Conservation (phyloP, 371 early-diverging fungal species). For the Syncephalastrum racemosum region DNA sequence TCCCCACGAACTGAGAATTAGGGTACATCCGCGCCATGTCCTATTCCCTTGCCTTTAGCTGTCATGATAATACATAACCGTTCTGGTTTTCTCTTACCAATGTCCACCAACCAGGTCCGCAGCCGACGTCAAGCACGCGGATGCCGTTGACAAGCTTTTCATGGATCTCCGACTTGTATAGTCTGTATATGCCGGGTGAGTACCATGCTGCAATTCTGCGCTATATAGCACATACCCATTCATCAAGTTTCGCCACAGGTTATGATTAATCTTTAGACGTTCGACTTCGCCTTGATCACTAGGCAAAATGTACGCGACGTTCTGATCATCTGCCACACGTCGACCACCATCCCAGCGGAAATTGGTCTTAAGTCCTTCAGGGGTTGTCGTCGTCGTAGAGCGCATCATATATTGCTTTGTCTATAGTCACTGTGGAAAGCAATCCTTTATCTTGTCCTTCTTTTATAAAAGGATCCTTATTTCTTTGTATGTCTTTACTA, state of each 20-base stretch:
- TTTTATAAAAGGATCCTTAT: no score
- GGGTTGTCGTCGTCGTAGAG: no score
- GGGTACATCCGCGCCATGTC: conserved; percentile 49
- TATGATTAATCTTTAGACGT: conserved; percentile 38
- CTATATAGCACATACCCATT: conserved; percentile 1
- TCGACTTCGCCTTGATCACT: conserved; percentile 41
- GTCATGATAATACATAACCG: neutral
- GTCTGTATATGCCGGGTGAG: conserved; percentile 8
- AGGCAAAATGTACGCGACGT: conserved; percentile 43
- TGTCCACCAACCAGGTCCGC: conserved; percentile 54
- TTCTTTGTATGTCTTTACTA: no score
- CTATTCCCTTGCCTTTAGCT: conserved; percentile 10
- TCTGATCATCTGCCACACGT: conserved; percentile 24
- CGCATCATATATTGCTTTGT: no score
- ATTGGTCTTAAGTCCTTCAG: conserved; percentile 1
- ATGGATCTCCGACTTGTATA: conserved; percentile 40
- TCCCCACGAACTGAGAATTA: conserved; percentile 41
- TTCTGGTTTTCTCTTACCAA: conserved; percentile 16
- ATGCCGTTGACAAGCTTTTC: conserved; percentile 36
- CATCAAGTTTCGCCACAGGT: conserved; percentile 24
- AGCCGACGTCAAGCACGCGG: conserved; percentile 45
- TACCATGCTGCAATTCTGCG: neutral
- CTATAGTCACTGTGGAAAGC: no score
- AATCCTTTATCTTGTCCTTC: no score
- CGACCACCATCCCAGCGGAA: conserved; percentile 31